These are phyloP conservation scores for Myotisia sp. DNA, from an alignment of 2,329 filamentous ascomycete genomes.

Conservation along the genomic window DNA sequence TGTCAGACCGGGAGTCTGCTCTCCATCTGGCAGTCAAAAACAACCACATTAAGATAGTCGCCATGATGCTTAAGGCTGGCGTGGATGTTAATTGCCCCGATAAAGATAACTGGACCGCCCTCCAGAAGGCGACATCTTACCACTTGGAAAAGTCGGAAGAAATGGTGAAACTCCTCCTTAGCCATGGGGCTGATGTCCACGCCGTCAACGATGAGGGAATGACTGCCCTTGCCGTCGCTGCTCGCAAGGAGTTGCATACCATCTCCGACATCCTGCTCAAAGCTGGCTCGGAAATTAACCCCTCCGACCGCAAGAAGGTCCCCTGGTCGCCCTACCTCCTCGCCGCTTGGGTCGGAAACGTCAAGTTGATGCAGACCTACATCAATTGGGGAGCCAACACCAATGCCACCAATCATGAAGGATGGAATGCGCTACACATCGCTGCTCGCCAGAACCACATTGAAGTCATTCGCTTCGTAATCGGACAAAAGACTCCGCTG, in stretches of 20 bases:
- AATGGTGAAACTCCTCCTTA: not conserved
- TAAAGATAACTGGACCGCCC: not conserved
- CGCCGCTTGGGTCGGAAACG: constrained; percentile 1
- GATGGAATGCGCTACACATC: constrained; percentile 3
- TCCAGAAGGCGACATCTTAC: constrained; percentile 1
- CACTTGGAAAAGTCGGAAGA: not conserved
- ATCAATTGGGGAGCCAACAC: constrained; percentile 4
- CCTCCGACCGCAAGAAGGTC: not conserved
- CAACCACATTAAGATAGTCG: constrained; percentile 1
- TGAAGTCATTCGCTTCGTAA: not conserved
- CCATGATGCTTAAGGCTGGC: not conserved
- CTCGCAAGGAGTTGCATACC: not conserved
- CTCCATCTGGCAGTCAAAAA: constrained; percentile 4
- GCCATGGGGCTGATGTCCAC: not conserved
- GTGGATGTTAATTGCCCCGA: constrained; percentile 1
- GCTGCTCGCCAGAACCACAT: not conserved
- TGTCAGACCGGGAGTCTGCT: constrained; percentile 1
- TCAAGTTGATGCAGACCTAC: constrained; percentile 2
- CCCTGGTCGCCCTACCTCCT: constrained; percentile 3
- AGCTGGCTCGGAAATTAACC: constrained; percentile 1
- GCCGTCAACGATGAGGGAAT: constrained; percentile 1
- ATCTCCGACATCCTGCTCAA: not conserved
- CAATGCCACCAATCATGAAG: not conserved
- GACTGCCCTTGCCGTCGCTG: constrained; percentile 1
- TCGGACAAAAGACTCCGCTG: not conserved